Conservation (phyloP, 2,329 filamentous ascomycete genomes). For the Cytospora schulzeri region DNA sequence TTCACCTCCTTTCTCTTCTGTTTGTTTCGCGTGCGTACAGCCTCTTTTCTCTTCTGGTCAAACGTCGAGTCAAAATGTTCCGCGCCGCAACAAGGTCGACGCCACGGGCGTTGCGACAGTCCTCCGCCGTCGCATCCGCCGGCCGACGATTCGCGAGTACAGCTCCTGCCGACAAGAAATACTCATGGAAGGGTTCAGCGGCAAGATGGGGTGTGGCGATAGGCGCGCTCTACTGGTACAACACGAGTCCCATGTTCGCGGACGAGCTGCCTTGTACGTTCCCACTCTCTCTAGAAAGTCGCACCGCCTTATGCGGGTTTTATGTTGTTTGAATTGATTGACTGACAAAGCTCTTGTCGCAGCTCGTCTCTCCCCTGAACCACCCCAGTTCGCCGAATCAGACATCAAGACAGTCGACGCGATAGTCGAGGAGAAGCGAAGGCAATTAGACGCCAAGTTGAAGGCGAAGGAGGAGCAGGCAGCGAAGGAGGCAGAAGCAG, state of each 20-base stretch:
- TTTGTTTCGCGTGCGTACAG: constrained; percentile 21
- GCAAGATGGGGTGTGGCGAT: constrained; percentile 75
- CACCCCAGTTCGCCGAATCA: constrained; percentile 57
- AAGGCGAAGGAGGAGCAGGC: constrained; percentile 22
- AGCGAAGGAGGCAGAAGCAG: constrained; percentile 35
- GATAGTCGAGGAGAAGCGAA: constrained; percentile 65
- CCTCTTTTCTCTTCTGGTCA: constrained; percentile 1
- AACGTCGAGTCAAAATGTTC: constrained; percentile 48
- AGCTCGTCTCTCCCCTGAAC: constrained; percentile 43
- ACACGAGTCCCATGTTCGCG: constrained; percentile 84
- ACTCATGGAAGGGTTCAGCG: constrained; percentile 79
- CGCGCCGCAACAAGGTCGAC: constrained; percentile 53
- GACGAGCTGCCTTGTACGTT: constrained; percentile 75
- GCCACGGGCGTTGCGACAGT: constrained; percentile 48
- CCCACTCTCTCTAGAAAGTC: not conserved
- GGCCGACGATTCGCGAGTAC: constrained; percentile 58
- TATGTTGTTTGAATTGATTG: not conserved
- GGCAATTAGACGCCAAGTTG: constrained; percentile 44
- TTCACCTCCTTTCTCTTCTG: constrained; percentile 21
- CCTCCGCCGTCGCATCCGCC: constrained; percentile 41
- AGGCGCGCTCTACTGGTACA: constrained; percentile 89
- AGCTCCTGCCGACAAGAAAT: constrained; percentile 62
- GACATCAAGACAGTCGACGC: constrained; percentile 67
- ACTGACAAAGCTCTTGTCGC: constrained; percentile 11
- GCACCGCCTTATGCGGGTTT: constrained; percentile 13